These are phyloP conservation scores for Epichloe sp. DNA, from an alignment of 2,329 filamentous ascomycete species.

Conservation along the genomic window DNA sequence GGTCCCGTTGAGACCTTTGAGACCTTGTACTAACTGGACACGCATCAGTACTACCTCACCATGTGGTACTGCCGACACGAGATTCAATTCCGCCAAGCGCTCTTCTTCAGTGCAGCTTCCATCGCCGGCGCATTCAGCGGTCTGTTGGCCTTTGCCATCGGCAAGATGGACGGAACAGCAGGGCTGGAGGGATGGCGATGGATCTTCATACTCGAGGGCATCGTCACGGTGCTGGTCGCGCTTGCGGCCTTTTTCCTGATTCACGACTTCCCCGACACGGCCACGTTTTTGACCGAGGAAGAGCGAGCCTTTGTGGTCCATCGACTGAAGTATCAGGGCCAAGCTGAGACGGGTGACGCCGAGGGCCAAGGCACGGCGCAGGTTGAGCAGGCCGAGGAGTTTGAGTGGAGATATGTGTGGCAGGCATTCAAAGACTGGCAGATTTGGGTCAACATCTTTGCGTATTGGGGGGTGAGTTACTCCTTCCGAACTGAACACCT, in stretches of 20 bases:
- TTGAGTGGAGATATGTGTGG: conserved; percentile 63
- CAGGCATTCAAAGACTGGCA: conserved; percentile 69
- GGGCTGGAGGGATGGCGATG: conserved; percentile 47
- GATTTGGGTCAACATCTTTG: conserved; percentile 47
- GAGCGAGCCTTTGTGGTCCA: conserved; percentile 60
- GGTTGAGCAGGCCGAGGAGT: conserved; percentile 57
- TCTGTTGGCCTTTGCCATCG: conserved; percentile 56
- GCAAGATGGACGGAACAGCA: conserved; percentile 53
- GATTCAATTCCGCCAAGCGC: conserved; percentile 43
- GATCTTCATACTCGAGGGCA: conserved; percentile 59
- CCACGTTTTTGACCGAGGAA: conserved; percentile 56
- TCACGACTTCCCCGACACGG: conserved; percentile 70
- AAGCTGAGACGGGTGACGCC: no score
- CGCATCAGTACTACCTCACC: conserved; percentile 35
- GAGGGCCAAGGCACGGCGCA: conserved; percentile 28
- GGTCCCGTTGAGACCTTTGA: background rate
- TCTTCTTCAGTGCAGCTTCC: conserved; percentile 75
- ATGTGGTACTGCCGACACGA: conserved; percentile 48
- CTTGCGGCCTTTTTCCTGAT: conserved; percentile 56
- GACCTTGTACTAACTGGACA: background rate
- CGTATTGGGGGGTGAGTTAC: conserved; percentile 48
- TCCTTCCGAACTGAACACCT: no score
- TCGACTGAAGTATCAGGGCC: conserved; percentile 53
- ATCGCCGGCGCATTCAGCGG: conserved; percentile 68
- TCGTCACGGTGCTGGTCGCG: conserved; percentile 56